A percentile compares a stretch with the other conserved stretches of the same genome.
Evolutionary conservation across 768 basidiomycete species (phyloP).

Genomic region (Amanita polypyramis): DNA sequence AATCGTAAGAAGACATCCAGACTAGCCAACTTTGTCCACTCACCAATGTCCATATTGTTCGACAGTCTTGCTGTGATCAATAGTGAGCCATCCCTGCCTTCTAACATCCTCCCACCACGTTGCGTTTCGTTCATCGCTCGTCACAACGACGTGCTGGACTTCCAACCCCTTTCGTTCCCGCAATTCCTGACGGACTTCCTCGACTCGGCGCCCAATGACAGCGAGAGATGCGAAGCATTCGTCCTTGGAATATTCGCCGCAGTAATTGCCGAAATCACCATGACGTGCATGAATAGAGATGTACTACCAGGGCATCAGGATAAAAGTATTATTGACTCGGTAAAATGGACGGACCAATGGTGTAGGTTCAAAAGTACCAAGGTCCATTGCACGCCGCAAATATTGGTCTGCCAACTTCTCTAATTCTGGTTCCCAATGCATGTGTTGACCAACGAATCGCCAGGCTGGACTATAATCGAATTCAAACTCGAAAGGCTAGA

Average conservation of each 20-base stretch:
- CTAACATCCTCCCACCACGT: constrained; percentile 50
- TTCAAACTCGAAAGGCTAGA: constrained; percentile 43
- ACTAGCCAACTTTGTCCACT: constrained; percentile 11
- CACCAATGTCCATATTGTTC: constrained; percentile 41
- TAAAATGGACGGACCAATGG: constrained; percentile 31
- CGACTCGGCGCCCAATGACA: constrained; percentile 42
- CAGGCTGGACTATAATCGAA: constrained; percentile 50
- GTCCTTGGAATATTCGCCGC: constrained; percentile 26
- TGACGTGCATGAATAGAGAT: constrained; percentile 49
- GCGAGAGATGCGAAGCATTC: constrained; percentile 47
- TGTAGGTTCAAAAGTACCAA: constrained; percentile 22
- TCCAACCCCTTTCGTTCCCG: constrained; percentile 30
- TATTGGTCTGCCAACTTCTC: constrained; percentile 32
- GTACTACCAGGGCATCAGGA: constrained; percentile 24
- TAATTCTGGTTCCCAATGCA: constrained; percentile 37
- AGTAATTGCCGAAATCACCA: constrained; percentile 41
- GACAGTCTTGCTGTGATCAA: constrained; percentile 40
- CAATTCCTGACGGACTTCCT: constrained; percentile 43
- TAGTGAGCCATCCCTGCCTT: constrained; percentile 37
- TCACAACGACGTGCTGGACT: constrained; percentile 49
- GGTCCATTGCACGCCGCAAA: constrained; percentile 32
- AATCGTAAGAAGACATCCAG: not conserved
- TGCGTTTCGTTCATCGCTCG: constrained; percentile 48
- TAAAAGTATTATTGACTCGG: not conserved
- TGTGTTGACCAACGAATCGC: constrained; percentile 41